phyloP scores from a whole-genome alignment of 371 early-diverging fungal genomes.

The Nematocida minor region DNA sequence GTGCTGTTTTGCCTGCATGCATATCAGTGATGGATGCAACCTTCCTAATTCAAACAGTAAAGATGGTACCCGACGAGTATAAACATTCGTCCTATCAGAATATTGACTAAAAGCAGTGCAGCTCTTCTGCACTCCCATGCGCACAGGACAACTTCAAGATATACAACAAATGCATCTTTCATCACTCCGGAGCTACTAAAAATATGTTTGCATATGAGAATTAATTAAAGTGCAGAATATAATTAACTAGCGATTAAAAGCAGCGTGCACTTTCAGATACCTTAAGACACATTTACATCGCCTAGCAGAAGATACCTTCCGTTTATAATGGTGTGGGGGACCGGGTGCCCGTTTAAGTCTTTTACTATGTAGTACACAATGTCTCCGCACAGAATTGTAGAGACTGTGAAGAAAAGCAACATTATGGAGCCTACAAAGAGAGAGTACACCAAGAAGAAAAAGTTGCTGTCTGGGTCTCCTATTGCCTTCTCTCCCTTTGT shows the following conservation, averaged over 20 bases:
- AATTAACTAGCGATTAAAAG: no score
- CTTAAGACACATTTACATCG: no score
- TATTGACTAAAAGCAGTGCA: slow-evolving; percentile 6
- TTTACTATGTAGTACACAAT: background rate
- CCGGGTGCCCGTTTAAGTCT: no score
- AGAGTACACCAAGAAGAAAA: background rate
- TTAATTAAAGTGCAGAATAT: no score
- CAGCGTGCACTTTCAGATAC: no score
- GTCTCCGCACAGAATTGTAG: background rate
- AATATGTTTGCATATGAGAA: background rate
- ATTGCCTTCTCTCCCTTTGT: background rate
- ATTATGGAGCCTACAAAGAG: background rate
- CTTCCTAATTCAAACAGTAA: slow-evolving; percentile 35
- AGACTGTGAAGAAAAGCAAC: background rate
- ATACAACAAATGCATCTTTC: background rate
- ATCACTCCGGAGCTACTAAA: background rate
- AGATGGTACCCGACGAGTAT: slow-evolving; percentile 36
- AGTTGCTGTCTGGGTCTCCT: background rate
- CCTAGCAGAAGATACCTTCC: no score
- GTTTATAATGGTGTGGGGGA: no score
- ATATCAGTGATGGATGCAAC: background rate
- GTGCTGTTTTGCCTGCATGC: no score
- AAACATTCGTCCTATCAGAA: slow-evolving; percentile 14
- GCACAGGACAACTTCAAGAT: background rate
- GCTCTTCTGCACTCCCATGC: background rate